A percentile compares a stretch with the other conserved stretches of the same genome.
These are phyloP conservation scores for Boletus huronensis DNA, from an alignment of 768 basidiomycete species.

Conservation along the genomic window DNA sequence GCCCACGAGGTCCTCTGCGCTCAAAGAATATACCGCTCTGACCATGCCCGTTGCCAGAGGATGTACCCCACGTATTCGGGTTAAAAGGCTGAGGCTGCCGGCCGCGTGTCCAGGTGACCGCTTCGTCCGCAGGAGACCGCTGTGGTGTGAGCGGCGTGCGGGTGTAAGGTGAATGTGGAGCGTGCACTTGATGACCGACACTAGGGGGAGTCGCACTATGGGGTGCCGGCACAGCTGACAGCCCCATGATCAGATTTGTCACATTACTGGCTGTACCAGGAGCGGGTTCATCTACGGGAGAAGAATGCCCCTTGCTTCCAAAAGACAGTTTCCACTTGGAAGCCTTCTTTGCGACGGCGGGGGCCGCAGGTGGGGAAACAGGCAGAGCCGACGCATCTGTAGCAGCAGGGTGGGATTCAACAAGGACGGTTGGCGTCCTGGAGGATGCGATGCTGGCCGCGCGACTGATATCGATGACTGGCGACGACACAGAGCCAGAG, in stretches of 20 bases:
- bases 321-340: slow-evolving; percentile 50
- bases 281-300: slow-evolving; percentile 33
- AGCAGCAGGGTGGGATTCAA: slow-evolving; percentile 12
- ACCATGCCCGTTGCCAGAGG: slow-evolving; percentile 12
- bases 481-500: slow-evolving; percentile 12
- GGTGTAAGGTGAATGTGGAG: slow-evolving; percentile 22
- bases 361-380: slow-evolving; percentile 26
- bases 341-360: slow-evolving; percentile 62
- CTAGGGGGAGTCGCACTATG: slow-evolving; percentile 1
- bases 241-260: slow-evolving; percentile 66
- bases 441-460: slow-evolving; percentile 23
- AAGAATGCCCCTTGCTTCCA: slow-evolving; percentile 63
- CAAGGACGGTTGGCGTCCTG: slow-evolving; percentile 42
- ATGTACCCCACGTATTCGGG: slow-evolving; percentile 19
- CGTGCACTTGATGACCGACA: slow-evolving; percentile 11
- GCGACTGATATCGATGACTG: slow-evolving; percentile 23
- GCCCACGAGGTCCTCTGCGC: slow-evolving; percentile 40
- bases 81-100: slow-evolving; percentile 35
- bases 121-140: slow-evolving; percentile 38
- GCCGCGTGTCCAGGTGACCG: slow-evolving; percentile 48
- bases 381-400: slow-evolving; percentile 21
- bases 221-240: slow-evolving; percentile 20
- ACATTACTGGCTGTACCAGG: slow-evolving; percentile 78
- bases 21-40: slow-evolving; percentile 24
- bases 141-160: slow-evolving; percentile 32